phyloP scores from a whole-genome alignment of 2,329 filamentous ascomycete genomes.

The Zymoseptoria crescenta region DNA sequence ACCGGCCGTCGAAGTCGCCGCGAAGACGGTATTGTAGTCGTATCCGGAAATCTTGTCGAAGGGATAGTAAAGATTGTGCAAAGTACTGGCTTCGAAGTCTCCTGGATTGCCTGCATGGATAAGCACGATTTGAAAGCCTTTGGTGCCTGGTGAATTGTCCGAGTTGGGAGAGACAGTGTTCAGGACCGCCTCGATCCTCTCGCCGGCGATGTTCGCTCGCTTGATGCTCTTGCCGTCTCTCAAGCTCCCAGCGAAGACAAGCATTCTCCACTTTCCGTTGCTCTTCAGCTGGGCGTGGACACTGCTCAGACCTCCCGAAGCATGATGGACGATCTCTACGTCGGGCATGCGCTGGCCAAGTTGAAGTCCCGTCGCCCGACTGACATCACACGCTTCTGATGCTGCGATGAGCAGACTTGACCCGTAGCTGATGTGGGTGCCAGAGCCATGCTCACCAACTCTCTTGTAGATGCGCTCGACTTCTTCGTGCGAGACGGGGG shows the following conservation, averaged over 20 bases:
- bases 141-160: not conserved
- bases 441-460: not conserved
- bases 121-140: conserved; percentile 4
- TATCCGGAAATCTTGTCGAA: not conserved
- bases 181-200: too few species aligned
- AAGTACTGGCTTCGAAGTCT: conserved; percentile 1
- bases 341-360: conserved; percentile 6
- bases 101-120: not conserved
- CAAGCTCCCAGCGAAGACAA: conserved; percentile 15
- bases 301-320: conserved; percentile 1
- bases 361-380: not conserved
- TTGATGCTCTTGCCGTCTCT: not conserved
- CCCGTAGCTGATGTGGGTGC: not conserved
- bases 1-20: conserved; percentile 46
- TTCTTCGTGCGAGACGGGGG: conserved; percentile 4
- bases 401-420: not conserved
- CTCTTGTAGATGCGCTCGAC: conserved; percentile 9
- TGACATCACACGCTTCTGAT: not conserved
- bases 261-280: conserved; percentile 14
- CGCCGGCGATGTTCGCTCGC: conserved; percentile 2
- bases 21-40: conserved; percentile 42
- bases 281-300: conserved; percentile 8
- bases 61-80: conserved; percentile 5
- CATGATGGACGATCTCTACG: conserved; percentile 9
- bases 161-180: too few species aligned